Percentiles rank a stretch among this genome's conserved stretches.
phyloP scores from a whole-genome alignment of 306 rosid species.

The Hippophae gyantsensis region DNA sequence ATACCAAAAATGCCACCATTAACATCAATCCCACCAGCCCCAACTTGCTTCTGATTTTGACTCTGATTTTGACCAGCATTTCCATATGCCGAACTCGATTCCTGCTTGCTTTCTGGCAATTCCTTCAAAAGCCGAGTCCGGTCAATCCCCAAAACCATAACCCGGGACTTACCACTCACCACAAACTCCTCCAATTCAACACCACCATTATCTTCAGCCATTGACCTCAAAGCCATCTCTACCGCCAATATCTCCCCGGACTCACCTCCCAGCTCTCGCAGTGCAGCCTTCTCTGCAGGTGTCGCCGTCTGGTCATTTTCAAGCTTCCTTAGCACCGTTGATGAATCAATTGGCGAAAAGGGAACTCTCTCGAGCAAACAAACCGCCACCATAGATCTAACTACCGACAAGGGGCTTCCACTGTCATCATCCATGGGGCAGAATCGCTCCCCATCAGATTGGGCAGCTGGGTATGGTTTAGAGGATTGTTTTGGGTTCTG shows the following conservation, averaged over 20 bases:
- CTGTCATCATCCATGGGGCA: conserved; percentile 27
- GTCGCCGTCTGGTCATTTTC: conserved; percentile 63
- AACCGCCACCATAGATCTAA: conserved; percentile 80
- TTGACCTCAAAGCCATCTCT: conserved; percentile 90
- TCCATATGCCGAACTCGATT: conserved; percentile 40
- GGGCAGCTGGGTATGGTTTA: conserved; percentile 14
- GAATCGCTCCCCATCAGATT: conserved; percentile 17
- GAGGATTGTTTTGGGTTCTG: conserved; percentile 20
- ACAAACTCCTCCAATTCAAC: conserved; percentile 87
- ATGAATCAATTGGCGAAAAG: conserved; percentile 76
- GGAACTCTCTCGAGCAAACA: conserved; percentile 70
- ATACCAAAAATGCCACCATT: conserved; percentile 54
- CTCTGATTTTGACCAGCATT: conserved; percentile 23
- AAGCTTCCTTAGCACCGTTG: conserved; percentile 69
- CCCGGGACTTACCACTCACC: conserved; percentile 77
- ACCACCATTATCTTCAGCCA: conserved; percentile 71
- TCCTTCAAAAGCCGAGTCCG: conserved; percentile 71
- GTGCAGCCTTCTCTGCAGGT: conserved; percentile 51
- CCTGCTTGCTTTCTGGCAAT: conserved; percentile 63
- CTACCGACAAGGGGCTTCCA: conserved; percentile 51
- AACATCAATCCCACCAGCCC: conserved; percentile 24
- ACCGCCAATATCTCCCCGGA: conserved; percentile 72
- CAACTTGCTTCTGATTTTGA: conserved; percentile 35
- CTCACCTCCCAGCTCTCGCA: conserved; percentile 75
- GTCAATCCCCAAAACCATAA: conserved; percentile 71